Conservation (phyloP, 2,329 filamentous ascomycete species). For the Rutstroemia sp. region DNA sequence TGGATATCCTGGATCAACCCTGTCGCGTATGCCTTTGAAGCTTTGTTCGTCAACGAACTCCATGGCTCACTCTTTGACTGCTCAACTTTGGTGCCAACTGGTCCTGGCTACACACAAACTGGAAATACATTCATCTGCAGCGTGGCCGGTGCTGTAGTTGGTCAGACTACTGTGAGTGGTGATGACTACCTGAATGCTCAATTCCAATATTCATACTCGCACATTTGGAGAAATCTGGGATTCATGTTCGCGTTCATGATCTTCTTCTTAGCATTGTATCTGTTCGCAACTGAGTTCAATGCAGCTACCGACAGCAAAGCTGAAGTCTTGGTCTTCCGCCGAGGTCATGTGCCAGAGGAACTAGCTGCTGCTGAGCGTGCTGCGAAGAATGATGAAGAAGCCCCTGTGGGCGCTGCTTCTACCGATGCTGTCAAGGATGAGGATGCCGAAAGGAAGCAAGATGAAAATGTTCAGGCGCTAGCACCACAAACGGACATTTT, state of each 20-base stretch:
- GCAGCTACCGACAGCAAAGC: slow-evolving; percentile 66
- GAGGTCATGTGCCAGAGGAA: slow-evolving; percentile 39
- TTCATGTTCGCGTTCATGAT: slow-evolving; percentile 60
- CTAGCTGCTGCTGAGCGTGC: slow-evolving; percentile 20
- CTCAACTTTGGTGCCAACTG: slow-evolving; percentile 17
- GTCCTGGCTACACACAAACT: slow-evolving; percentile 9
- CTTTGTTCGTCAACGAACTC: slow-evolving; percentile 81
- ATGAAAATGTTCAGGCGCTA: slow-evolving; percentile 23
- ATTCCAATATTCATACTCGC: slow-evolving; percentile 49
- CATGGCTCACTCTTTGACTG: slow-evolving; percentile 20
- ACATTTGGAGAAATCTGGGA: slow-evolving; percentile 48
- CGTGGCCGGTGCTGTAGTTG: slow-evolving; percentile 48
- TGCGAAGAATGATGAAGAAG: slow-evolving; percentile 36
- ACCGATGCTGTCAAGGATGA: background rate
- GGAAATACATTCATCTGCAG: slow-evolving; percentile 41
- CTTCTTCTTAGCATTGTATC: slow-evolving; percentile 56
- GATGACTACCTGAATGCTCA: slow-evolving; percentile 47
- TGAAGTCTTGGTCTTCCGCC: slow-evolving; percentile 68
- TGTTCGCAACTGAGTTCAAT: slow-evolving; percentile 55
- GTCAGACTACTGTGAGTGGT: slow-evolving; percentile 47
- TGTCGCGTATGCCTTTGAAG: slow-evolving; percentile 72
- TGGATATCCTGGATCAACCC: slow-evolving; percentile 64
- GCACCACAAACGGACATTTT: slow-evolving; percentile 20
- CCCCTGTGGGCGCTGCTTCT: background rate
- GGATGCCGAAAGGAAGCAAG: slow-evolving; percentile 14